Evolutionary conservation across 192 early-diverging fungal genomes (phyloP), one percentile per base, ranked within the genome.

Genomic region (Paraglomus brasilianum): DNA sequence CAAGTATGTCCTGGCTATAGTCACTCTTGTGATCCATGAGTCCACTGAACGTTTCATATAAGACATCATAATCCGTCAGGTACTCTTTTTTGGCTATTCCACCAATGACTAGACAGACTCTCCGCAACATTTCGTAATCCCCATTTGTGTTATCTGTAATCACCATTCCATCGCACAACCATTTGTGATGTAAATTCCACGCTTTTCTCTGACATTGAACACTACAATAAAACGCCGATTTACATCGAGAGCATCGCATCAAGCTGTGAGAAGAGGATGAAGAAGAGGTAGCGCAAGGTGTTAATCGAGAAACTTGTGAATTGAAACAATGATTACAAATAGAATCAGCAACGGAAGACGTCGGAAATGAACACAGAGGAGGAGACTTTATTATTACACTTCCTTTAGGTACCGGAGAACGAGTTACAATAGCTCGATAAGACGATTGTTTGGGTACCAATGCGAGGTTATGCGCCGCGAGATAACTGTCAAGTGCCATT

Each of bases 281-380:
- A n/a, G n/a, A n/a, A n/a, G n/a, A n/a, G n/a, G n/a, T n/a, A n/a
- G n/a, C n/a, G n/a, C n/a, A n/a, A 67, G 1, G 65, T 42, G 41
- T 53, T 14, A 15, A 67, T 8, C 15, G 38, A 10, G n/a, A 19
- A 4, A 3, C 14, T 7, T 10, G 17, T 50, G 42, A 22, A 53
- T 67, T 55, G 22, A 67, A 55, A 55, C 66, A 67, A 43, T 67
- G 49, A 67, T 67, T 21, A 44, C 66, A 67, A 6, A 11, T 19
- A 0, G 15, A 9, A 43, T 67, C 55, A 8, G 22, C n/a, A 49
- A 3, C 22, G 1, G 39, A 19, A 53, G n/a, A 38, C 22, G 45
- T 40, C 55, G 51, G 66, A 43, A 67, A 67, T 14, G 22, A 51
- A 15, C 38, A 30, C 22, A 67, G 24, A 22, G 66, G 50, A 22